These are phyloP conservation scores for Populus ilicifolia DNA, from an alignment of 345 rosid species.

Conservation along the genomic window DNA sequence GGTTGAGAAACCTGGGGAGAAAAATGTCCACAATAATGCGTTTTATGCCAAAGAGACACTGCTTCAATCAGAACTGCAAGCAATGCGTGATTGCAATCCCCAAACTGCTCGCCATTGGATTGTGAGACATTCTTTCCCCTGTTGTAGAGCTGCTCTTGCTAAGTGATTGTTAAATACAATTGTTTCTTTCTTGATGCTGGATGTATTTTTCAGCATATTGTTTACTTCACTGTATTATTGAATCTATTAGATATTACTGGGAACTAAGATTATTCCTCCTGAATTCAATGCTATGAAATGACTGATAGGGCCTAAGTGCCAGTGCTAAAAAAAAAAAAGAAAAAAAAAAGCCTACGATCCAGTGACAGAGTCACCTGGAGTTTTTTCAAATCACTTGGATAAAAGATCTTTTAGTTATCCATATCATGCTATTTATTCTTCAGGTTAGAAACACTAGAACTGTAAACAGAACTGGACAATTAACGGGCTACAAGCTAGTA, in stretches of 20 bases:
- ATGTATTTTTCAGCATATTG: background rate
- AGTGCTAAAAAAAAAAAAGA: background rate
- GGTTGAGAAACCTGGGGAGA: slow-evolving; percentile 75
- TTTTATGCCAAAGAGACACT: slow-evolving; percentile 80
- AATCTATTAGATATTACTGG: background rate
- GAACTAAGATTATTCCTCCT: background rate
- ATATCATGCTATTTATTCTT: background rate
- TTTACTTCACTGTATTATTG: background rate
- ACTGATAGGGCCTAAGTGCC: background rate
- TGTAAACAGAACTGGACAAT: slow-evolving; percentile 81
- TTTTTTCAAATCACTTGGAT: too few species aligned
- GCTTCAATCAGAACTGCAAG: slow-evolving; percentile 68
- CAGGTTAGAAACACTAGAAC: slow-evolving; percentile 90
- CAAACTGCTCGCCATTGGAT: slow-evolving; percentile 86
- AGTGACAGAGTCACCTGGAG: background rate
- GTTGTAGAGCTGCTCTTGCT: background rate
- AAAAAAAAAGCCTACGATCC: background rate
- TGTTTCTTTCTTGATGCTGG: background rate
- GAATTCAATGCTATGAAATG: background rate
- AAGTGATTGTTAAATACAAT: background rate
- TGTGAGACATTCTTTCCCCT: slow-evolving; percentile 43
- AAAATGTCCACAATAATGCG: slow-evolving; percentile 81
- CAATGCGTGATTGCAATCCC: slow-evolving; percentile 80
- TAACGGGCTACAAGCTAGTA: slow-evolving; percentile 77
- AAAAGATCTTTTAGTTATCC: background rate